Base-by-base conservation (phyloP, 2,329 filamentous ascomycete genomes). In the Exophiala sideris region DNA sequence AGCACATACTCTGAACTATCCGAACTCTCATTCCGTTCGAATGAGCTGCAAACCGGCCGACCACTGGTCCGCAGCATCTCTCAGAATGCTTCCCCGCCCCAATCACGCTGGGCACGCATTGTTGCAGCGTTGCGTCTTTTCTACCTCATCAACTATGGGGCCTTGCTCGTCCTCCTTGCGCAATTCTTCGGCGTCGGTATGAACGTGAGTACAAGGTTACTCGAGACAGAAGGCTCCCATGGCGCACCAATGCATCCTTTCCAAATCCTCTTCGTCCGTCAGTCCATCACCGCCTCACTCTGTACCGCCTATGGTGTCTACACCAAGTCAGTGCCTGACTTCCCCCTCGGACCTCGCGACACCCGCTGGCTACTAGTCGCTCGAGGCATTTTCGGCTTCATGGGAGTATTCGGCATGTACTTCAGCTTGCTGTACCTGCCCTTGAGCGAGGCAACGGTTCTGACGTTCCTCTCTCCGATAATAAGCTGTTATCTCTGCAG, bases 151-250 rank as follows among this genome's bases (percentile, higher is more conserved):
- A 91, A 94, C 65, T 85, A 86, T 61, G 88, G 88, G 1, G 79
- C 91, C 16, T 75, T 87, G 18, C 76, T 91, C 41, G 88, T 96
- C 40, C 75, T 91, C 14, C 57, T 86, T 2, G 81, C 89, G 0
- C 90, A 95, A 70, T 74, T 94, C 34, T 96, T 96, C 63, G 89
- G 86, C 1, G 85, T 87, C 0, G 71, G 88, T 48, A 96, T 96
- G 91, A 95, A 94, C 68, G 82, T 95, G 8, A 84, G 84, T 38
- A 88, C 89, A 0, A 79, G 90, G 16, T 70, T 92, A 9, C 75
- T 96, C 36, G 89, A 95, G 67, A 77, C 81, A 34, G 76, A 83
- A 61, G 82, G 82, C 9, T 76, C 87, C 14, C 77, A 87, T 60
- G 86, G 82, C 50, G 78, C 84, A 44, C 83, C 83, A 2, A 86